phyloP scores from a whole-genome alignment of 1,284 basidiomycete species.

The Pseudozyma sp. region DNA sequence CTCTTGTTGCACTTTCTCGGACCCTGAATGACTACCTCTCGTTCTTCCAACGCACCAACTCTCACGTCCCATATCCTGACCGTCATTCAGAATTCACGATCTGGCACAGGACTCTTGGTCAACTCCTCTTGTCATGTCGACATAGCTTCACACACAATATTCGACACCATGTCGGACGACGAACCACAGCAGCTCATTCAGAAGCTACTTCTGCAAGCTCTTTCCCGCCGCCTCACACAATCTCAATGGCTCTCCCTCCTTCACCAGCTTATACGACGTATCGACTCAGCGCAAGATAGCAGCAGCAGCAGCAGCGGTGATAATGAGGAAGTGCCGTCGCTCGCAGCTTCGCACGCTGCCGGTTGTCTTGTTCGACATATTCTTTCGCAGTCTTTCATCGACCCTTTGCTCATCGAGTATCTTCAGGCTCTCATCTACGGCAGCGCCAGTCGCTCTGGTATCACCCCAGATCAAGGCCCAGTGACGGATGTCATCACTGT shows the following conservation, averaged over 20 bases:
- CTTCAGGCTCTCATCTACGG: conserved; percentile 43
- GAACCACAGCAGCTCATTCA: conserved; percentile 37
- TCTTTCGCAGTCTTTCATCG: conserved; percentile 33
- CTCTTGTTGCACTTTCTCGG: no score
- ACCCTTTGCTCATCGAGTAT: conserved; percentile 46
- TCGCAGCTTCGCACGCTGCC: conserved; percentile 21
- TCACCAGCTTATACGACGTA: conserved; percentile 32
- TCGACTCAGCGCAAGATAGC: conserved; percentile 7
- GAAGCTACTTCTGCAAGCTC: conserved; percentile 32
- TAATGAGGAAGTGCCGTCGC: neutral
- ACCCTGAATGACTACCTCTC: no score
- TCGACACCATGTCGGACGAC: conserved; percentile 23
- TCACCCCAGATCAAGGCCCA: conserved; percentile 39
- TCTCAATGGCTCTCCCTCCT: conserved; percentile 43
- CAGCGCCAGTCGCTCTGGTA: conserved; percentile 29
- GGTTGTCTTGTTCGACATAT: conserved; percentile 25
- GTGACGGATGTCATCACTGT: conserved; percentile 44
- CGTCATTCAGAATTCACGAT: no score
- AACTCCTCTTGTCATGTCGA: no score
- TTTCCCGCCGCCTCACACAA: conserved; percentile 34
- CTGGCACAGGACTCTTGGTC: no score
- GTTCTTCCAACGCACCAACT: no score
- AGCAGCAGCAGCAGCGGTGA: neutral
- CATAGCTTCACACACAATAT: no score
- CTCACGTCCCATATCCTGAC: no score